Percentiles rank a stretch among this genome's conserved stretches.
Evolutionary conservation across 2,329 filamentous ascomycete genomes (phyloP).

Genomic region (Alternaria triticimaculans): DNA sequence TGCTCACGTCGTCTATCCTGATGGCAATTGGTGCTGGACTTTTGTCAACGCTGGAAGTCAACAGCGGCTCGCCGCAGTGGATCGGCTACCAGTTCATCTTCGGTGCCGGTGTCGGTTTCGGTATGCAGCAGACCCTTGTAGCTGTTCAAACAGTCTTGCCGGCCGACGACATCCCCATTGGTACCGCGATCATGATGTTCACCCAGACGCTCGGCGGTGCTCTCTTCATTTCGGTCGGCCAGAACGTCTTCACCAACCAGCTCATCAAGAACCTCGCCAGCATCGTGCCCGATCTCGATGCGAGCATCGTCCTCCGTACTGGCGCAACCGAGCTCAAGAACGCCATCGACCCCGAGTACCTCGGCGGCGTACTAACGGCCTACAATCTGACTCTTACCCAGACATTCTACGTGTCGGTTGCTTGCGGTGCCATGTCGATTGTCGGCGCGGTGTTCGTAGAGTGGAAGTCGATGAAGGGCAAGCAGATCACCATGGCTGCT

Average conservation of each 20-base stretch:
- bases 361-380: conserved; percentile 63
- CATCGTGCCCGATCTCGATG: conserved; percentile 51
- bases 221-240: conserved; percentile 57
- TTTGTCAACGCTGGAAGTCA: conserved; percentile 51
- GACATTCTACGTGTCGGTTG: conserved; percentile 67
- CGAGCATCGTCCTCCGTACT: conserved; percentile 51
- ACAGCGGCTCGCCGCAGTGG: conserved; percentile 48
- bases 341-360: conserved; percentile 52
- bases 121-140: conserved; percentile 57
- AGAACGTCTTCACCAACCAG: conserved; percentile 59
- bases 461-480: conserved; percentile 72
- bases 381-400: conserved; percentile 68
- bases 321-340: conserved; percentile 66
- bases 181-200: conserved; percentile 58
- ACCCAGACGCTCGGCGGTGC: conserved; percentile 56
- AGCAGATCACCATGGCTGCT: conserved; percentile 51
- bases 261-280: conserved; percentile 52
- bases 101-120: conserved; percentile 54
- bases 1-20: conserved; percentile 51
- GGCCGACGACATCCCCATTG: conserved; percentile 53
- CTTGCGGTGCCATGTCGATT: conserved; percentile 61
- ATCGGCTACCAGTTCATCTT: conserved; percentile 51
- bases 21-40: conserved; percentile 57
- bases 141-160: conserved; percentile 55
- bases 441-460: conserved; percentile 64